Percentiles rank a stretch among this genome's conserved stretches.
These are phyloP conservation scores for Leptographium lundbergii DNA, from an alignment of 2,329 filamentous ascomycete genomes.

Conservation along the genomic window DNA sequence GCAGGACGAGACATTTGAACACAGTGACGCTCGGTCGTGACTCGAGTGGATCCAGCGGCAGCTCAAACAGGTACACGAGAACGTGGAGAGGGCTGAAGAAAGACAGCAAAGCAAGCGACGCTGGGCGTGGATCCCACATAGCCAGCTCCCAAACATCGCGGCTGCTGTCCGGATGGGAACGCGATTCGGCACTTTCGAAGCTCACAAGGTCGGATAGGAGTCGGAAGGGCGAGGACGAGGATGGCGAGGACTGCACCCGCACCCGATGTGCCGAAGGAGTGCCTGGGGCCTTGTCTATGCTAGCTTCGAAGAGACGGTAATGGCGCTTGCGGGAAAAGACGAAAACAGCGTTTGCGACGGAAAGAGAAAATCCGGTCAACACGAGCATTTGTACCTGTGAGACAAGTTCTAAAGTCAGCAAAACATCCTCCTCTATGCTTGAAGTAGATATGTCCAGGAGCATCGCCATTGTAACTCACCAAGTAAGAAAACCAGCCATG, in stretches of 20 bases:
- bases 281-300: slow-evolving; percentile 60
- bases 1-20: slow-evolving; percentile 67
- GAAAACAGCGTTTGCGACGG: slow-evolving; percentile 66
- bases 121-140: slow-evolving; percentile 84
- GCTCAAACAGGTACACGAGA: slow-evolving; percentile 77
- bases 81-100: slow-evolving; percentile 89
- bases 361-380: slow-evolving; percentile 54
- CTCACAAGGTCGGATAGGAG: slow-evolving; percentile 58
- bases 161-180: slow-evolving; percentile 69
- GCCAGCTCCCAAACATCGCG: slow-evolving; percentile 91
- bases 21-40: slow-evolving; percentile 76
- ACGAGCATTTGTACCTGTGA: slow-evolving; percentile 55
- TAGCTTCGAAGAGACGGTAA: slow-evolving; percentile 83
- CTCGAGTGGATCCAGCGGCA: slow-evolving; percentile 66
- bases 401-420: slow-evolving; percentile 3
- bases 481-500: slow-evolving; percentile 12
- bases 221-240: slow-evolving; percentile 60
- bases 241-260: slow-evolving; percentile 70
- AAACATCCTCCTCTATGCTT: not conserved
- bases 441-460: not conserved
- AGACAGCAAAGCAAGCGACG: slow-evolving; percentile 72
- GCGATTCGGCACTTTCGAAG: slow-evolving; percentile 60
- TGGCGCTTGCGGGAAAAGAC: slow-evolving; percentile 70
- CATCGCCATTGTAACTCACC: not conserved
- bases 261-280: slow-evolving; percentile 86